Percentiles rank a stretch among this genome's conserved stretches.
Evolutionary conservation across 169 alveolate genomes (phyloP).

Genomic region (Pseudocohnilembus persalinus): DNA sequence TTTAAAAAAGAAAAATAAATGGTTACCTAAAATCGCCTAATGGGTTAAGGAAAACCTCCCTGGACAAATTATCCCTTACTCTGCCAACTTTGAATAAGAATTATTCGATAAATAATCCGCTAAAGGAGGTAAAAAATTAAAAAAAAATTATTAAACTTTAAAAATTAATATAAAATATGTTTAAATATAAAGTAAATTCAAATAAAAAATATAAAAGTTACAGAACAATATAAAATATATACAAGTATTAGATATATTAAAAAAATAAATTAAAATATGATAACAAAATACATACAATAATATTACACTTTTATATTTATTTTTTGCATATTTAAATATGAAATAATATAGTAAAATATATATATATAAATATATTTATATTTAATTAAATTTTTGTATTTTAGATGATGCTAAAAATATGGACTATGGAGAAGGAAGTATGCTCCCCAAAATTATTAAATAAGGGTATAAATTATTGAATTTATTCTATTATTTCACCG

Average conservation of each 20-base stretch:
- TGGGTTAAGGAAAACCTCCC: constrained; percentile 97
- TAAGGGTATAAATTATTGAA: constrained; percentile 95
- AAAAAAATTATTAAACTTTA: constrained; percentile 71
- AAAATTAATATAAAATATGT: constrained; percentile 19
- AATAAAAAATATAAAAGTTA: too few relatives aligned
- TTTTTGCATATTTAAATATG: too few relatives aligned
- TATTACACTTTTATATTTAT: background rate
- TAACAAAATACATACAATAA: background rate
- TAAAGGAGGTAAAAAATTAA: constrained; percentile 85
- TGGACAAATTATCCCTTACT: constrained; percentile 98
- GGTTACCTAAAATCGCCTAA: constrained; percentile 92
- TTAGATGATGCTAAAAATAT: constrained; percentile 58
- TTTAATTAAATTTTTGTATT: constrained; percentile 2
- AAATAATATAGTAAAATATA: background rate
- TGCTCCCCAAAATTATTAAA: constrained; percentile 93
- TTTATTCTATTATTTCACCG: constrained; percentile 98
- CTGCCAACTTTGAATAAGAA: constrained; percentile 96
- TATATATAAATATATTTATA: constrained; percentile 3
- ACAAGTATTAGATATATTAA: too few relatives aligned
- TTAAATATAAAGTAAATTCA: too few relatives aligned
- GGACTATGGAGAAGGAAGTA: too few relatives aligned
- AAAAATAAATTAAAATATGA: too few relatives aligned
- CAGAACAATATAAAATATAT: background rate
- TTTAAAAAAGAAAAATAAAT: constrained; percentile 96
- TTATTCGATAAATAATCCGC: constrained; percentile 70